phyloP scores from a whole-genome alignment of 805 yeast genomes.

The Starmerella kuoi region DNA sequence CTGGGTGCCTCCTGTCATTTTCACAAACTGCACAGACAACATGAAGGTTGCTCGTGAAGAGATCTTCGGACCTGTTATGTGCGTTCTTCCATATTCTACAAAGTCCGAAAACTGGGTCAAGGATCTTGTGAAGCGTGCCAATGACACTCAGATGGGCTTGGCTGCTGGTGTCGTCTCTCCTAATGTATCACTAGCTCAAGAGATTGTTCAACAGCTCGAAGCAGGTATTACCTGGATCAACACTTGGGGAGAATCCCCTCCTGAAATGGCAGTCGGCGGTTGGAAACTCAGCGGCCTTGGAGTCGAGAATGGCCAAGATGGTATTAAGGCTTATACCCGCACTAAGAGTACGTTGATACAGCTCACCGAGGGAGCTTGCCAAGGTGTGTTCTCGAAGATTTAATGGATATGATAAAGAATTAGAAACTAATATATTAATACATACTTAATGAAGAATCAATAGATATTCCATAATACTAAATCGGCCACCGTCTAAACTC shows the following conservation, averaged over 20 bases:
- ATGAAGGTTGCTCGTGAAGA: constrained; percentile 63
- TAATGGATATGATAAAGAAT: not conserved
- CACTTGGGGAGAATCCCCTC: constrained; percentile 50
- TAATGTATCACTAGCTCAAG: constrained; percentile 52
- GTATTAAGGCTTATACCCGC: constrained; percentile 55
- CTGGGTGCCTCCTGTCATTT: constrained; percentile 61
- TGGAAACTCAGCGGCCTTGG: constrained; percentile 67
- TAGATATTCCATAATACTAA: too few relatives aligned
- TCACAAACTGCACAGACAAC: constrained; percentile 51
- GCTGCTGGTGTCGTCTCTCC: constrained; percentile 67
- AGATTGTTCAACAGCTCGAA: constrained; percentile 43
- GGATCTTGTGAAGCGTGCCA: constrained; percentile 57
- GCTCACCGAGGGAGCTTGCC: constrained; percentile 24
- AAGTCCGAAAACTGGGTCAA: constrained; percentile 65
- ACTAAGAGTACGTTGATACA: constrained; percentile 64
- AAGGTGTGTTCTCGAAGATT: constrained; percentile 7
- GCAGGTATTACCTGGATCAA: constrained; percentile 60
- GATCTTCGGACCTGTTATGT: constrained; percentile 79
- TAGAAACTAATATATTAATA: constrained; percentile 32
- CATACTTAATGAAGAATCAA: constrained; percentile 23
- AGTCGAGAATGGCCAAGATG: constrained; percentile 63
- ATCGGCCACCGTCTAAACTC: too few relatives aligned
- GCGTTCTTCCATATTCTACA: constrained; percentile 55
- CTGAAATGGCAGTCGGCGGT: constrained; percentile 65
- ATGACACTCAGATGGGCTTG: constrained; percentile 59